Evolutionary conservation across 306 rosid species (phyloP), one percentile per base, ranked within the genome.

Genomic region (Urtica urens): DNA sequence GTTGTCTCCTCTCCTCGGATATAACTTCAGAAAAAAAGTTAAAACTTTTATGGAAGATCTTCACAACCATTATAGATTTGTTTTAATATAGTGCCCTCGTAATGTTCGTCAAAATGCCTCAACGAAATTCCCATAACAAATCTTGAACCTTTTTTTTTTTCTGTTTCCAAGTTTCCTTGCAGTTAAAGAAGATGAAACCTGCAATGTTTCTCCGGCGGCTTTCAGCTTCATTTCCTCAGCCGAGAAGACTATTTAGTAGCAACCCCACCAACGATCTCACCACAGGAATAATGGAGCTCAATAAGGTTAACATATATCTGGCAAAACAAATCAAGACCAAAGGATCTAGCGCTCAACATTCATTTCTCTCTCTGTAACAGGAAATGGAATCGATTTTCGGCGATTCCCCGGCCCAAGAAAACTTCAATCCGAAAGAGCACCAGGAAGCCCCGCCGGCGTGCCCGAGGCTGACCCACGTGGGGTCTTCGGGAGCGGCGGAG

Each of bases 341-440:
- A 11, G 40, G 2, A 3, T 23, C 20, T 22, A 38, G 15, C 2
- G 46, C 38, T 26, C 7, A 5, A 15, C 6, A 24, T 24, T 17
- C 30, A 30, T 29, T 34, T 33, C 3, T 4, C 7, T 29, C 33
- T 14, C 45, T 55, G 52, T 60, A 66, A 57, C 70, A 88, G 96
- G 93, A 88, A 72, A 74, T 88, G 95, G 93, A 76, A 58, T 69
- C 82, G 0, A 77, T 88, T 14, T 81, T 88, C 26, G 93, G 93
- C 13, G 80, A 72, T 55, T 69, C 72, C 67, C 75, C 82, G 49
- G 64, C 46, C 46, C 46, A 63, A 35, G 71, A 75, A 52, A 15
- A 11, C 23, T 21, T 28, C 26, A 28, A 53, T 79, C 53, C 68
- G 13, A 60, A 51, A 53, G 49, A 1, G 7, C 48, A 30, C 28